Percentiles rank a stretch among this genome's conserved stretches.
Conservation (phyloP, 2,329 filamentous ascomycete species). For the Microsporum audouinii region DNA sequence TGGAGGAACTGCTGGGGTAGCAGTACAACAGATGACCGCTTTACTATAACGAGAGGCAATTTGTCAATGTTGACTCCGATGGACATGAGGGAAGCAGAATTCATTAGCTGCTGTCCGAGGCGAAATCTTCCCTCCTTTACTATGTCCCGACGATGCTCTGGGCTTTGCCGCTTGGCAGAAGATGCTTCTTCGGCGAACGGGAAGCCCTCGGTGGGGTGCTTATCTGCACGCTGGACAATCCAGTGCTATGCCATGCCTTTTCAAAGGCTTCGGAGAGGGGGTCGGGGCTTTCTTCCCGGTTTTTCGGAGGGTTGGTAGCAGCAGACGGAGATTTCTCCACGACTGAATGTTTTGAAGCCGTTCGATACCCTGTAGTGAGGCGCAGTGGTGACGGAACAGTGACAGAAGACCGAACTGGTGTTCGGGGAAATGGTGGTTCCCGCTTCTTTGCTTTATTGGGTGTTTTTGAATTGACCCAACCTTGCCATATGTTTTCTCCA, state of each 20-base stretch:
- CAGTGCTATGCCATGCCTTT: conserved; percentile 8
- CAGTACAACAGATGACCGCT: too few species aligned
- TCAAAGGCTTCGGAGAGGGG: conserved; percentile 14
- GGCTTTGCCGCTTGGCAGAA: neutral
- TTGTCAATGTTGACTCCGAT: neutral
- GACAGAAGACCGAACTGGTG: neutral
- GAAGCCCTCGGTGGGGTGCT: conserved; percentile 10
- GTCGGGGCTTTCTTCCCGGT: conserved; percentile 12
- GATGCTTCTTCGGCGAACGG: neutral
- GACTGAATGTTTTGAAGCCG: neutral
- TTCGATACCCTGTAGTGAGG: too few species aligned
- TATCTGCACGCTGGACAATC: conserved; percentile 16
- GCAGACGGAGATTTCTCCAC: neutral
- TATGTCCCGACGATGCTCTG: neutral
- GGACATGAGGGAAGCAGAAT: neutral
- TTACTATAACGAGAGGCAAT: neutral
- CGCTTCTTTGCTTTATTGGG: conserved; percentile 3
- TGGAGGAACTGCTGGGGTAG: neutral
- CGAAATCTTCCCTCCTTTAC: neutral
- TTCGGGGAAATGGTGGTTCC: neutral
- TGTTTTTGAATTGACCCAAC: neutral
- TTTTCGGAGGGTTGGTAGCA: neutral
- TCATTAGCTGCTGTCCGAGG: neutral
- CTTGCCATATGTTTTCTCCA: neutral
- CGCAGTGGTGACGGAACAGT: neutral